phyloP scores from a whole-genome alignment of 2,329 filamentous ascomycete species.

The Dactylella cylindrospora region DNA sequence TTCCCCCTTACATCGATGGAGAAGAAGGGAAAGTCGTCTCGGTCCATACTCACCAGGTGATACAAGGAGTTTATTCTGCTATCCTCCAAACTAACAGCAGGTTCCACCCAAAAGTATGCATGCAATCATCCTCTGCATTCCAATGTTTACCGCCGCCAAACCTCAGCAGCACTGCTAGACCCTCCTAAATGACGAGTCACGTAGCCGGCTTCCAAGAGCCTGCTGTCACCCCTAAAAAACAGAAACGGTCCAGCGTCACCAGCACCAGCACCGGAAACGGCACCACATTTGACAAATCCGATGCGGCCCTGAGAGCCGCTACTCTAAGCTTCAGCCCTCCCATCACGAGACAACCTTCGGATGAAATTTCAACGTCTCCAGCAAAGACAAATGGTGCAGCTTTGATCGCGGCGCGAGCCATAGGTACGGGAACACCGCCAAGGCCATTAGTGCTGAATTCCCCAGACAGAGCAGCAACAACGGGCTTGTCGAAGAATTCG shows the following conservation, averaged over 20 bases:
- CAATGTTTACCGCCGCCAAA: no score
- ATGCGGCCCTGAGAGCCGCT: slow-evolving; percentile 35
- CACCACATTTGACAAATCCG: slow-evolving; percentile 14
- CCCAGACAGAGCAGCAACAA: slow-evolving; percentile 9
- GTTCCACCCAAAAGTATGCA: no score
- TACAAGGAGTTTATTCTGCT: no score
- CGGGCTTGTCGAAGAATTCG: slow-evolving; percentile 27
- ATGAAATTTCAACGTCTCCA: slow-evolving; percentile 12
- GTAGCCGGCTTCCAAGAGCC: slow-evolving; percentile 32
- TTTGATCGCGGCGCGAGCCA: slow-evolving; percentile 39
- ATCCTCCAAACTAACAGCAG: no score
- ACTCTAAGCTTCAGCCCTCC: slow-evolving; percentile 41
- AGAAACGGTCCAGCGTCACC: slow-evolving; percentile 24
- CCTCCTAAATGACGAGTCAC: no score
- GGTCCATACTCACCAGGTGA: no score
- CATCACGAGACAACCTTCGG: slow-evolving; percentile 18
- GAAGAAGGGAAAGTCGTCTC: no score
- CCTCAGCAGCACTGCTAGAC: no score
- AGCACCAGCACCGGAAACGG: neutral
- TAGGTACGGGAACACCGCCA: slow-evolving; percentile 37
- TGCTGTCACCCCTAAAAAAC: slow-evolving; percentile 26
- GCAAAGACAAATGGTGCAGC: slow-evolving; percentile 37
- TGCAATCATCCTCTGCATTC: no score
- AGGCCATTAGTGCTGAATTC: slow-evolving; percentile 13
- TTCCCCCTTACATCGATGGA: no score